phyloP scores from a whole-genome alignment of 1,139 yeast genomes.

The Yamadazyma jaroonii region DNA sequence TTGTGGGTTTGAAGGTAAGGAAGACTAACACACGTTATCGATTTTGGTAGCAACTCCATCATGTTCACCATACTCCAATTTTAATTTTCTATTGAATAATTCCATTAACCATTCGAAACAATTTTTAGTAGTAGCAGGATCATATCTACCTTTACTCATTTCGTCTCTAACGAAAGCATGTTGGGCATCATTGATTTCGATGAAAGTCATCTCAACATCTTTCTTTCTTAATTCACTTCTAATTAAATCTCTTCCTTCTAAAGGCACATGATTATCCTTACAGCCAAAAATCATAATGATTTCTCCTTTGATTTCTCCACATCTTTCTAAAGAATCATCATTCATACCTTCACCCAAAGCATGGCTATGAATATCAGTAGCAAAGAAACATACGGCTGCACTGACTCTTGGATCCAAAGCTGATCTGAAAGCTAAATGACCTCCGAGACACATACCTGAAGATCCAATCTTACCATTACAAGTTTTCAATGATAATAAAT shows the following conservation, averaged over 20 bases:
- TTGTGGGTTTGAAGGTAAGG: not conserved
- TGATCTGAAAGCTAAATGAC: conserved; percentile 76
- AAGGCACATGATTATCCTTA: conserved; percentile 77
- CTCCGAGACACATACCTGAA: conserved; percentile 87
- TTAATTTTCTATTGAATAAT: conserved; percentile 66
- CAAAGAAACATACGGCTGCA: conserved; percentile 76
- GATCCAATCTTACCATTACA: conserved; percentile 77
- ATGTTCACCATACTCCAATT: conserved; percentile 63
- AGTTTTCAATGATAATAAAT: conserved; percentile 53
- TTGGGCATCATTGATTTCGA: conserved; percentile 73
- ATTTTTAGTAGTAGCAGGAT: conserved; percentile 67
- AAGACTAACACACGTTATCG: conserved; percentile 63
- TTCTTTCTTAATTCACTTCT: conserved; percentile 59
- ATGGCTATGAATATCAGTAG: conserved; percentile 73
- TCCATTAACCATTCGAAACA: conserved; percentile 70
- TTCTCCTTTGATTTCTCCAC: conserved; percentile 57
- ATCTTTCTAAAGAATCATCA: conserved; percentile 63
- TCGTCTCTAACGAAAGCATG: conserved; percentile 85
- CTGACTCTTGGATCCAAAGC: conserved; percentile 62
- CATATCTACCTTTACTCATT: conserved; percentile 73
- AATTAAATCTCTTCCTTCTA: conserved; percentile 72
- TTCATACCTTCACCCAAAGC: conserved; percentile 61
- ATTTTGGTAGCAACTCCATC: conserved; percentile 48
- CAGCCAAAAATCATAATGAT: conserved; percentile 72
- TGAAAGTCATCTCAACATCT: conserved; percentile 62